phyloP scores from a whole-genome alignment of 768 basidiomycete species.

The Lentinula guzmanii region DNA sequence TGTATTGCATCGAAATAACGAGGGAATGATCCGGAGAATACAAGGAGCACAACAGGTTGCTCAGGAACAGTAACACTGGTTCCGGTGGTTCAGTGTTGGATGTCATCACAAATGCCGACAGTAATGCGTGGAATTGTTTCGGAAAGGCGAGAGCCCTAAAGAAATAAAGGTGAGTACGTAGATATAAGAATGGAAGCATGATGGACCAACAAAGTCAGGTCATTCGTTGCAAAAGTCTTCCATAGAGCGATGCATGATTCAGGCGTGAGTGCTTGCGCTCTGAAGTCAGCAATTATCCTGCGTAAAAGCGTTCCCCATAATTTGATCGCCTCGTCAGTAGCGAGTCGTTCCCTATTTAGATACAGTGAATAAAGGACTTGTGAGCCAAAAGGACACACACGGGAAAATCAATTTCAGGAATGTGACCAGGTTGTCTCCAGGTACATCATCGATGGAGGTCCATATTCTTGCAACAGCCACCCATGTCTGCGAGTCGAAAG shows the following conservation, averaged over 20 bases:
- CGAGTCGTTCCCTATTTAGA: conserved; percentile 30
- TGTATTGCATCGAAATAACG: conserved; percentile 18
- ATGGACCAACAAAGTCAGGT: background rate
- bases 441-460: background rate
- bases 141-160: conserved; percentile 10
- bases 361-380: conserved; percentile 36
- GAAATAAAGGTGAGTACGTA: background rate
- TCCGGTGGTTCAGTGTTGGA: conserved; percentile 12
- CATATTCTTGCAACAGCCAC: background rate
- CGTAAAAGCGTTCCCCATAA: conserved; percentile 3
- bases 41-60: conserved; percentile 22
- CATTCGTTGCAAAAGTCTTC: background rate
- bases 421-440: background rate
- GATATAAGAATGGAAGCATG: background rate
- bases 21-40: conserved; percentile 28
- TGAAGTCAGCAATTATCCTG: conserved; percentile 42
- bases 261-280: background rate
- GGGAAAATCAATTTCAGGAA: background rate
- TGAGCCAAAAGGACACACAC: conserved; percentile 13
- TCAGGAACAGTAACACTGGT: conserved; percentile 21
- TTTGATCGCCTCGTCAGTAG: conserved; percentile 7
- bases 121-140: conserved; percentile 15
- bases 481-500: conserved; percentile 19
- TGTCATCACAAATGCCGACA: conserved; percentile 16
- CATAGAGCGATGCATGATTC: background rate